These are phyloP conservation scores for Jamesozyma jinghongensis DNA, from an alignment of 805 yeast genomes.

Conservation along the genomic window DNA sequence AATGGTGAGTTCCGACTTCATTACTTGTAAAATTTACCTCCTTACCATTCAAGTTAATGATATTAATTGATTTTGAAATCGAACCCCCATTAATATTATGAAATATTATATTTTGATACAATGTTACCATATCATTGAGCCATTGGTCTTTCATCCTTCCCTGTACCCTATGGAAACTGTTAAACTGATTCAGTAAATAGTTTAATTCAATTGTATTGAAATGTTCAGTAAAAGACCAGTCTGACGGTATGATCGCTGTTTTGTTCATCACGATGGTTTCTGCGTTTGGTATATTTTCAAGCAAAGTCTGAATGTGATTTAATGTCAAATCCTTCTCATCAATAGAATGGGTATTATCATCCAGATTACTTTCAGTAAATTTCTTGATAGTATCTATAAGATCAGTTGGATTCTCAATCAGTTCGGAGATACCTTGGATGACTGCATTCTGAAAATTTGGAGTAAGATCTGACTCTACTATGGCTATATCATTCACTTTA, in stretches of 20 bases:
- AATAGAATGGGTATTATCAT: neutral
- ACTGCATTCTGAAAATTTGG: slow-evolving; percentile 58
- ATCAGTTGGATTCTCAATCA: slow-evolving; percentile 32
- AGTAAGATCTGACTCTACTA: slow-evolving; percentile 46
- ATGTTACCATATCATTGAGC: slow-evolving; percentile 12
- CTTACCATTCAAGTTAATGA: slow-evolving; percentile 19
- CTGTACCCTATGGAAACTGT: slow-evolving; percentile 7
- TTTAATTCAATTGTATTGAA: slow-evolving; percentile 37
- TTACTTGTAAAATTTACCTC: slow-evolving; percentile 15
- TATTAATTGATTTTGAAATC: slow-evolving; percentile 5
- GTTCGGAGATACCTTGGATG: slow-evolving; percentile 52
- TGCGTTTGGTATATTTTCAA: neutral
- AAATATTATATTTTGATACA: slow-evolving; percentile 30
- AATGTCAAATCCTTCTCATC: neutral
- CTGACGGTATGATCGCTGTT: slow-evolving; percentile 42
- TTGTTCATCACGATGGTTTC: slow-evolving; percentile 14
- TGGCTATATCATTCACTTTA: slow-evolving; percentile 20
- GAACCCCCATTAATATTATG: slow-evolving; percentile 41
- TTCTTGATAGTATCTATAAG: slow-evolving; percentile 28
- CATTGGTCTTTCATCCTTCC: slow-evolving; percentile 10
- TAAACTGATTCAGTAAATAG: slow-evolving; percentile 31
- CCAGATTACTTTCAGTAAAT: neutral
- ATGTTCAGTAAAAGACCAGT: slow-evolving; percentile 26
- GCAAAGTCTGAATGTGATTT: neutral
- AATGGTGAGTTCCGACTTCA: slow-evolving; percentile 30